Percentiles rank a stretch among this genome's conserved stretches.
These are phyloP conservation scores for Trichoderma semiorbis DNA, from an alignment of 2,329 filamentous ascomycete genomes.

Conservation along the genomic window DNA sequence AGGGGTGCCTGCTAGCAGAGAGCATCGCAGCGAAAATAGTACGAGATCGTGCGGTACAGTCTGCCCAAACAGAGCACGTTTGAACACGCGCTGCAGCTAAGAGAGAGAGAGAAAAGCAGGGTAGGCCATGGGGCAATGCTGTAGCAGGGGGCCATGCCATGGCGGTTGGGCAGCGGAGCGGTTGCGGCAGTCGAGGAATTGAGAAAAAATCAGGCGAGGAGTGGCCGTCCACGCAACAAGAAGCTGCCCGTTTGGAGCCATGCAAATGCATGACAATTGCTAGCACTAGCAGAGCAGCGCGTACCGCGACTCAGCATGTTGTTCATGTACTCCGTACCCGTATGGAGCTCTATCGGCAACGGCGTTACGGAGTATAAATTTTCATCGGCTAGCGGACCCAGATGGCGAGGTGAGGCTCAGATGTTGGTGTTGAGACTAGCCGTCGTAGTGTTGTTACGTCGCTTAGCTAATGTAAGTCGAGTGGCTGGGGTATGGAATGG, in stretches of 20 bases:
- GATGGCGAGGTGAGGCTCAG: background rate
- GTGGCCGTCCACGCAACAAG: background rate
- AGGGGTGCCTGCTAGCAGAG: background rate
- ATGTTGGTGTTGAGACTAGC: background rate
- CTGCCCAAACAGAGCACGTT: background rate
- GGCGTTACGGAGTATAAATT: background rate
- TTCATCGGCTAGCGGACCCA: background rate
- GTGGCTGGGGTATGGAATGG: background rate
- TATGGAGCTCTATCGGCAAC: conserved; percentile 9
- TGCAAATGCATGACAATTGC: conserved; percentile 1
- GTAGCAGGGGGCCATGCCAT: background rate
- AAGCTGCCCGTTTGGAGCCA: conserved; percentile 6
- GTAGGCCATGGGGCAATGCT: background rate
- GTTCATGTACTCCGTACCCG: background rate
- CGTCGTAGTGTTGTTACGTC: background rate
- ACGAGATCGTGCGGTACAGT: background rate
- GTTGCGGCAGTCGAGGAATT: conserved; percentile 4
- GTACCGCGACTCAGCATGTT: background rate
- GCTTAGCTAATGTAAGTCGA: background rate
- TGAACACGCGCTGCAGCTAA: conserved; percentile 15
- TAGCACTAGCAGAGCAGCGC: background rate
- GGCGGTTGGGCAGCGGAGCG: conserved; percentile 15
- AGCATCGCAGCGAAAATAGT: background rate
- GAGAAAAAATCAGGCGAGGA: conserved; percentile 2
- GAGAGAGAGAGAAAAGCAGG: background rate